These are phyloP conservation scores for Eimeria necatrix DNA, from an alignment of 169 alveolate species.

Conservation along the genomic window DNA sequence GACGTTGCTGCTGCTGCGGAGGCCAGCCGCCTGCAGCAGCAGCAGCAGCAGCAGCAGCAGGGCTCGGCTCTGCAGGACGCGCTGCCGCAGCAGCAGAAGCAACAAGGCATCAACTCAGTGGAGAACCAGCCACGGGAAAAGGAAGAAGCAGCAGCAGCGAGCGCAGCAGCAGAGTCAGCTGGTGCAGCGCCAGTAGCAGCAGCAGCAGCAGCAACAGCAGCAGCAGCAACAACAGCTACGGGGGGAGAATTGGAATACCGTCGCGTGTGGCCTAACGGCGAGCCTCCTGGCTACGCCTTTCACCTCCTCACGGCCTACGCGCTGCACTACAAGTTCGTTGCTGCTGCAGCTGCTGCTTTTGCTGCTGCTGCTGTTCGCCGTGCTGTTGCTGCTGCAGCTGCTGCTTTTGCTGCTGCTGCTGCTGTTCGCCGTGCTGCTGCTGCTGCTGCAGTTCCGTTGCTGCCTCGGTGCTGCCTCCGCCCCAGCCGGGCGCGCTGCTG, in stretches of 20 bases:
- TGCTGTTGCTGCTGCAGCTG: neutral
- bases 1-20: slow-evolving; percentile 67
- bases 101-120: neutral
- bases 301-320: slow-evolving; percentile 82
- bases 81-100: slow-evolving; percentile 42
- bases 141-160: neutral
- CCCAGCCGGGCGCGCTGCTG: neutral
- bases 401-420: neutral
- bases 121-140: slow-evolving; percentile 1
- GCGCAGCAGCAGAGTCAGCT: neutral
- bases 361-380: slow-evolving; percentile 9
- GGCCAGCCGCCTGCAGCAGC: slow-evolving; percentile 58
- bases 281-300: slow-evolving; percentile 78
- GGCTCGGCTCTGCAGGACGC: neutral
- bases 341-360: slow-evolving; percentile 22
- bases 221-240: neutral
- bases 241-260: slow-evolving; percentile 34
- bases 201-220: neutral
- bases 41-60: slow-evolving; percentile 44
- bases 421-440: neutral
- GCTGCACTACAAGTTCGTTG: slow-evolving; percentile 75
- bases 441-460: neutral
- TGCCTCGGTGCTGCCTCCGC: neutral
- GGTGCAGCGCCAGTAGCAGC: neutral
- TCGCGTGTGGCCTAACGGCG: slow-evolving; percentile 35